Evolutionary conservation across 805 yeast species (phyloP), one percentile per base, ranked within the genome.

Genomic region (Starmerella stigmatis): DNA sequence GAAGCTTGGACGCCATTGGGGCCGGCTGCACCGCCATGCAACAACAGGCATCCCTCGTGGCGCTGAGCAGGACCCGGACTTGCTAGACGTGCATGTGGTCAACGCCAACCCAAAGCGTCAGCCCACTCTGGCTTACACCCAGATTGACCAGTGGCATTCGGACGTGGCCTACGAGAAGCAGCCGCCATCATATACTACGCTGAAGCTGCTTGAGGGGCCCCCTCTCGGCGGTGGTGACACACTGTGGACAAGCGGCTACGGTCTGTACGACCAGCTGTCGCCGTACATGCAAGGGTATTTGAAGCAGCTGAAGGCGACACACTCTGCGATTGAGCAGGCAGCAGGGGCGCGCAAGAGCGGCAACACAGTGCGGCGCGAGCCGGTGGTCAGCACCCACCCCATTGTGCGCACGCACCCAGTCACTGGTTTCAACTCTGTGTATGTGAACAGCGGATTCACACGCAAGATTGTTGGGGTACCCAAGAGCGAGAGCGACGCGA

Each of bases 111-210:
- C 57, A 41, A 47, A 41, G 29, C 50, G 60, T 10, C 31, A 43
- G 12, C 62, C 62, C 8, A 49, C 53, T 21, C 36, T 50, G 52
- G 61, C 61, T 4, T 58, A 45, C 49, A 45, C 63, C 7, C 60
- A 57, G 41, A 45, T 55, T 16, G 54, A 56, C 35, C 40, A 53
- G 32, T 82, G 84, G 82, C 92, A 82, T 61, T 72, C 83, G 2
- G 92, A 82, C 60, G 82, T 79, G 21, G 72, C 84, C 19, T 82
- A 79, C 61, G 89, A 81, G 59, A 68, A 69, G 46, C 85, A 79
- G 60, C 81, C 88, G 8, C 81, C 89, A 66, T 29, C 76, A 66
- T 41, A 62, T 73, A 44, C 85, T 79, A 47, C 72, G 33, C 66
- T 75, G 53, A 62, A 73, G 26, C 69, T 73, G 15, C 63, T 74